Base-by-base conservation (phyloP, 495 filamentous ascomycete species). In the Xylaria scruposa region DNA sequence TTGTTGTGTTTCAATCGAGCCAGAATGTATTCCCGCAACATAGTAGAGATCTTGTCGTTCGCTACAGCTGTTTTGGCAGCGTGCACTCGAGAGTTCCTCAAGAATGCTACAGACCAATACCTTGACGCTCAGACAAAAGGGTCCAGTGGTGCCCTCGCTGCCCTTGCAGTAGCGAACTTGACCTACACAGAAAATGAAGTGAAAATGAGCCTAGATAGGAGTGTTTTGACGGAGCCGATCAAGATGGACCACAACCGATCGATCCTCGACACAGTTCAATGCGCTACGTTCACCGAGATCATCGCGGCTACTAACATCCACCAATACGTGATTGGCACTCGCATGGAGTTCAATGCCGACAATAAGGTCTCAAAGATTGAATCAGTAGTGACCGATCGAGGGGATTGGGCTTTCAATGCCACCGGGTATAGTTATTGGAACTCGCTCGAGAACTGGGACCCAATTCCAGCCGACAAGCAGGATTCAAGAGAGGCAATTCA, bases 321-420 rank as follows among this genome's bases (percentile, higher is more conserved):
- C 66, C 68, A 72, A 26, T 76, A 76, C 38, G 74, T 76, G 21
- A 76, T 76, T 40, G 72, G 72, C 12, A 72, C 74, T 6, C 74
- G 74, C 3, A 67, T 76, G 46, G 71, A 65, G 10, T 70, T 74
- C 31, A 59, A 61, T 21, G 33, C 63, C 29, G 73, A 79, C 46
- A 70, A 74, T 38, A 79, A 77, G 61, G 78, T 82, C 38, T 75
- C 76, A 8, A 67, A 72, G 66, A 79, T 84, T 53, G 79, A 84
- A 19, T 82, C 80, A 0, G 76, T 83, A 31, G 78, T 84, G 1
- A 78, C 78, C 9, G 78, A 82, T 67, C 60, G 59, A 0, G 82
- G 81, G 10, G 81, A 84, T 73, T 84, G 81, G 82, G 74, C 75
- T 21, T 84, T 83, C 75, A 81, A 84, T 70, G 82, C 81, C 9